Evolutionary conservation across 1,139 yeast species (phyloP), one percentile per base, ranked within the genome.

Genomic region (Kodamaea arcana): DNA sequence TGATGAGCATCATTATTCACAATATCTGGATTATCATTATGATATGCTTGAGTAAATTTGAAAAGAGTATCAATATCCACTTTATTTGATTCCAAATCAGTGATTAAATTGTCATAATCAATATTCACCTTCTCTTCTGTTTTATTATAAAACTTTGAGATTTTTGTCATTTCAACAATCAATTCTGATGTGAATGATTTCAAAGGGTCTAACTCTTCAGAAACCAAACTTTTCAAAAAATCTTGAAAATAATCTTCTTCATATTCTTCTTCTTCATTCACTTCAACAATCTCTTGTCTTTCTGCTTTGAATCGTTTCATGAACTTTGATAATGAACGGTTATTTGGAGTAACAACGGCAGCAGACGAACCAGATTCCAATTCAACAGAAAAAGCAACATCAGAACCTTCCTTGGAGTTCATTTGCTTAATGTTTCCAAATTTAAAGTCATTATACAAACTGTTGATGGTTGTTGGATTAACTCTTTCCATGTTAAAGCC

Each of bases 141-240:
- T 5, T 48, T 45, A 27, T 52, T 50, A 52, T 72, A 80, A 49
- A 83, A 83, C n/a, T 52, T 52, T 50, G 74, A 72, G 28, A 83
- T 69, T 48, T 80, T 80, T 25, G 51, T 49, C 39, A 79, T 64
- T 51, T 83, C 88, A 20, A 51, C 56, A 46, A 80, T 69, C 37
- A 83, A 62, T 13, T 78, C 76, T 34, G 62, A 58, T 25, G 65
- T 46, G 44, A 83, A 83, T 1, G 67, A 64, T 18, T 60, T 63
- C 32, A 72, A 65, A 2, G 83, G 78, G 40, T 55, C 46, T 11
- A 43, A 33, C 29, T 35, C 44, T 13, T 45, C 31, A 8, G 23
- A 29, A 11, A 15, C 20, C 35, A 31, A 30, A 3, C 30, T 25
- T 1, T 34, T 32, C 22, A 31, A 22, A n/a, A 37, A 31, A 5